A percentile compares a stretch with the other conserved stretches of the same genome.
Evolutionary conservation across 129 eudicot species (phyloP).

Genomic region (Glebionis coronaria): DNA sequence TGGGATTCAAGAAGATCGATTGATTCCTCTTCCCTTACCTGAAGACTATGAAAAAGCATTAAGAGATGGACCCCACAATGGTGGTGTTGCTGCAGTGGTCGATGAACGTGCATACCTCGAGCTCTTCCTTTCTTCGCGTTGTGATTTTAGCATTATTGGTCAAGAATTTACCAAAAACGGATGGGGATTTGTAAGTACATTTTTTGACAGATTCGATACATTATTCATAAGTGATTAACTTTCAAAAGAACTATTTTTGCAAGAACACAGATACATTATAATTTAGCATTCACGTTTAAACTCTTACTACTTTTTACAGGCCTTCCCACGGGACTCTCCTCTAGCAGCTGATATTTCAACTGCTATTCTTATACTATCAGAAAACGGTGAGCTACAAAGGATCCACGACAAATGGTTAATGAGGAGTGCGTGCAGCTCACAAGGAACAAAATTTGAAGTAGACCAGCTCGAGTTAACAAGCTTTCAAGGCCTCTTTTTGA

Average conservation of each 20-base stretch:
- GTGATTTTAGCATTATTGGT: conserved; percentile 74
- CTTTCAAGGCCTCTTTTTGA: conserved; percentile 61
- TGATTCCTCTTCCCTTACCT: conserved; percentile 57
- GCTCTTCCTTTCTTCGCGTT: conserved; percentile 66
- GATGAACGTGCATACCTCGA: conserved; percentile 76
- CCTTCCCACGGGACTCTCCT: conserved; percentile 79
- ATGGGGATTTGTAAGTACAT: conserved; percentile 89
- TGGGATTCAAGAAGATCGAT: conserved; percentile 48
- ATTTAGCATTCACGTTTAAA: too few relatives aligned
- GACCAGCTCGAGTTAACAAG: conserved; percentile 63
- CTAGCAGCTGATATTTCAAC: conserved; percentile 80
- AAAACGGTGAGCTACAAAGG: conserved; percentile 76
- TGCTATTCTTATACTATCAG: conserved; percentile 68
- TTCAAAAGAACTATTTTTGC: background rate
- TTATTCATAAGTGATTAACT: background rate
- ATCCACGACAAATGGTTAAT: conserved; percentile 84
- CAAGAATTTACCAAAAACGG: conserved; percentile 74
- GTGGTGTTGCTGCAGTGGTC: conserved; percentile 73
- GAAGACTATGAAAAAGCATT: conserved; percentile 59
- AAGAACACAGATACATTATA: background rate
- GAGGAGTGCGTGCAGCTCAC: conserved; percentile 67
- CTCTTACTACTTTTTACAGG: conserved; percentile 41
- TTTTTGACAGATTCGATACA: background rate
- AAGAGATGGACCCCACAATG: conserved; percentile 50
- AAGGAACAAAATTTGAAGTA: conserved; percentile 42